These are phyloP conservation scores for Paracamarosporium sp. DNA, from an alignment of 2,329 filamentous ascomycete genomes.

Conservation along the genomic window DNA sequence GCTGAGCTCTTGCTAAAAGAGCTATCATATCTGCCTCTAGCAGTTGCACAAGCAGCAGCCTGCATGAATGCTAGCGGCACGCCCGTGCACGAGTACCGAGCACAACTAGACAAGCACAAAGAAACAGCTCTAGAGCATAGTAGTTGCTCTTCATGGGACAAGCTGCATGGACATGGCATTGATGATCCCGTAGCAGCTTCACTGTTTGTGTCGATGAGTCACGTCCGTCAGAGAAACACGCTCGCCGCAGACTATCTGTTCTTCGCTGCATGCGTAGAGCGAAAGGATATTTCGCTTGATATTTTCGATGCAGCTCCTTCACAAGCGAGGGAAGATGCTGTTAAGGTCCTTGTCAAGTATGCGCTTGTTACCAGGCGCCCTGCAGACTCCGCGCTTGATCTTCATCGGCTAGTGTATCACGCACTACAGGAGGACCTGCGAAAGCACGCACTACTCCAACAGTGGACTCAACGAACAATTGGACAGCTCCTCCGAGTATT, in stretches of 20 bases:
- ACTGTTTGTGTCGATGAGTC: conserved; percentile 51
- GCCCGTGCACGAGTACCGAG: conserved; percentile 7
- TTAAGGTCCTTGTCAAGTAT: conserved; percentile 13
- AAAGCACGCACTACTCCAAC: conserved; percentile 1
- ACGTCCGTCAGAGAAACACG: conserved; percentile 20
- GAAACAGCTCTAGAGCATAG: conserved; percentile 43
- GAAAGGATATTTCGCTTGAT: conserved; percentile 13
- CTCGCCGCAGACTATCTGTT: conserved; percentile 46
- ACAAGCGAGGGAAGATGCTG: conserved; percentile 12
- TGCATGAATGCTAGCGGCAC: no score
- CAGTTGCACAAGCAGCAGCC: conserved; percentile 8
- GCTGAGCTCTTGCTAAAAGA: conserved; percentile 15
- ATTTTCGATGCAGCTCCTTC: conserved; percentile 12
- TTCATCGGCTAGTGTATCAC: conserved; percentile 20
- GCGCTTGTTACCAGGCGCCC: conserved; percentile 10
- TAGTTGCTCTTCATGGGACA: conserved; percentile 25
- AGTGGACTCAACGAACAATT: conserved; percentile 13
- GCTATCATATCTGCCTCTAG: conserved; percentile 13
- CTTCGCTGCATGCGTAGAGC: conserved; percentile 47
- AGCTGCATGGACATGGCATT: conserved; percentile 3
- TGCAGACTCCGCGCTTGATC: conserved; percentile 9
- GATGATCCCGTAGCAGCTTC: conserved; percentile 48
- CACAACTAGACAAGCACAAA: conserved; percentile 18
- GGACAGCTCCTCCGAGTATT: conserved; percentile 12
- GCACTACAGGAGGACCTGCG: conserved; percentile 8